Evolutionary conservation across 148 eudicot genomes (phyloP), one percentile per base, ranked within the genome.

Genomic region (Persicaria maculosa): DNA sequence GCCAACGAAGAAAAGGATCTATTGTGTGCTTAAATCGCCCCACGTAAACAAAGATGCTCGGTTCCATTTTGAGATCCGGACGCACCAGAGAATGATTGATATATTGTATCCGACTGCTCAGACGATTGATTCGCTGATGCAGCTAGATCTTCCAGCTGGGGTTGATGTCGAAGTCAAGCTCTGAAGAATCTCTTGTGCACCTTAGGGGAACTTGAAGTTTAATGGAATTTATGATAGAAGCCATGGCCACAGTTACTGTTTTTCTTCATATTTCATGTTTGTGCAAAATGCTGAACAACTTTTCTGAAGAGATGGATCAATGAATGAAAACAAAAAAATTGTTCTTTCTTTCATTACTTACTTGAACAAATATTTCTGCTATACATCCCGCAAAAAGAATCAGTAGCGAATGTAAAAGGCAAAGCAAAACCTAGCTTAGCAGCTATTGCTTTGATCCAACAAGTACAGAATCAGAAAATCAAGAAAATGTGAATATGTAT

Each of bases 161-260:
- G 99, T 96, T 68, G 99, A 96, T 79, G 97, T 96, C 47, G 97
- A 92, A 87, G 94, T 96, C 62, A 92, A 95, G 85, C 96, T 95
- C 17, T 95, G 84, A 88, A 81, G 74, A 71, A 31, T 64, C 54
- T 61, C 25, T 72, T 19, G 6, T 74, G 73, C 22, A 47, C 54
- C 74, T 48, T 25, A 47, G 77, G 81, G 80, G 65, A 54, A 55
- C n/a, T n/a, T n/a, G n/a, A n/a, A n/a, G n/a, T n/a, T n/a, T n/a
- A n/a, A n/a, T n/a, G n/a, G n/a, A n/a, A n/a, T n/a, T n/a, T n/a
- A n/a, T n/a, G n/a, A n/a, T n/a, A n/a, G n/a, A n/a, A n/a, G n/a
- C n/a, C n/a, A n/a, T n/a, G n/a, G n/a, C n/a, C n/a, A n/a, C n/a
- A n/a, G n/a, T n/a, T n/a, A n/a, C n/a, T n/a, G n/a, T n/a, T n/a